Conservation (phyloP, 495 filamentous ascomycete species). For the Pyrenopolyporus hunteri region DNA sequence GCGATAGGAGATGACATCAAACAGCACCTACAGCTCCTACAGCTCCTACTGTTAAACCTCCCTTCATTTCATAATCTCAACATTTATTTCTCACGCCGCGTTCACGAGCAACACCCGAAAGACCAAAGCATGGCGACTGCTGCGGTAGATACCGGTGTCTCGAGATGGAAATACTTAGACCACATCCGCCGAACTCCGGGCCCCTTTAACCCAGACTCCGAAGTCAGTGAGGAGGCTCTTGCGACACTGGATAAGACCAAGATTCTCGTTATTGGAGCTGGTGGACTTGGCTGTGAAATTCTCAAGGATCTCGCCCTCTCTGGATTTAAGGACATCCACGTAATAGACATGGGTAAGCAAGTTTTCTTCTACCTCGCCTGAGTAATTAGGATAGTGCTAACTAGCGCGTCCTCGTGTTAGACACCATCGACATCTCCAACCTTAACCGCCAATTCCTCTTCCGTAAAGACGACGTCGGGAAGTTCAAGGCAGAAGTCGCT, state of each 20-base stretch:
- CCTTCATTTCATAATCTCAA: neutral
- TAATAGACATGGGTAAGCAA: conserved; percentile 87
- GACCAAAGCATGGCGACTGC: conserved; percentile 20
- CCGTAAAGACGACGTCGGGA: conserved; percentile 88
- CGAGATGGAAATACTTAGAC: conserved; percentile 74
- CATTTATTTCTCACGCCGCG: neutral
- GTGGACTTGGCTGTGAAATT: conserved; percentile 95
- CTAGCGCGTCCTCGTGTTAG: conserved; percentile 45
- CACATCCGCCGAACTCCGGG: conserved; percentile 75
- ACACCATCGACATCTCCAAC: conserved; percentile 98
- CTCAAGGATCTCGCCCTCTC: conserved; percentile 95
- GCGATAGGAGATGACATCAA: conserved; percentile 37
- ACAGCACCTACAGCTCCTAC: too few species aligned
- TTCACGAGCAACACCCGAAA: neutral
- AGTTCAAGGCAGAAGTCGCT: conserved; percentile 91
- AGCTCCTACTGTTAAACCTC: neutral
- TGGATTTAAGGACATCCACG: conserved; percentile 95
- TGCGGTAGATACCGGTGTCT: neutral
- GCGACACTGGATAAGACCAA: conserved; percentile 67
- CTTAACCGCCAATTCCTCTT: conserved; percentile 98
- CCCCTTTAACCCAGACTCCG: conserved; percentile 73
- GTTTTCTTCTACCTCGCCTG: neutral
- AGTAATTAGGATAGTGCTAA: conserved; percentile 19
- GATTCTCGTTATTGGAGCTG: conserved; percentile 84
- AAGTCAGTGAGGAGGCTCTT: conserved; percentile 69